phyloP scores from a whole-genome alignment of 108 stramenopile species.

The Cafeteria roenbergensis region DNA sequence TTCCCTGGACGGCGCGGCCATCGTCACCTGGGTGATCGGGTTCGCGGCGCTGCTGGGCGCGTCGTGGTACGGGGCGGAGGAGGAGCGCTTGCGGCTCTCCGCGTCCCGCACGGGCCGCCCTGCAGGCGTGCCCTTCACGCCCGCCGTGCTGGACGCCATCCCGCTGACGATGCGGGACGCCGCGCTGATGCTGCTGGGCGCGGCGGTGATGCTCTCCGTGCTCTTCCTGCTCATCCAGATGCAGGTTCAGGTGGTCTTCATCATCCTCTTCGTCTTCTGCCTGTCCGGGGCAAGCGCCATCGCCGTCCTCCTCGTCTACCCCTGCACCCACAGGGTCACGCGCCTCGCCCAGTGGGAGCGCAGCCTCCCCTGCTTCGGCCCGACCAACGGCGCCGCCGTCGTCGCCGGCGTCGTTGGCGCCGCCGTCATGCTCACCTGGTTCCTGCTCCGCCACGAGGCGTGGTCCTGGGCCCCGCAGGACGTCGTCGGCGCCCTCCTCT shows the following conservation, averaged over 20 bases:
- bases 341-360: not conserved
- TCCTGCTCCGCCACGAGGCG: not conserved
- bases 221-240: no score
- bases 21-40: not conserved
- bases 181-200: not conserved
- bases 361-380: not conserved
- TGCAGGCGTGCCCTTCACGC: not conserved
- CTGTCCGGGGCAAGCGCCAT: not conserved
- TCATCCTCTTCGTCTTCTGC: constrained; percentile 3
- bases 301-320: not conserved
- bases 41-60: not conserved
- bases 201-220: no score
- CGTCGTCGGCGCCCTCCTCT: constrained; percentile 7
- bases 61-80: not conserved
- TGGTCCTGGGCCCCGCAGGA: not conserved
- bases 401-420: not conserved
- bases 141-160: constrained; percentile 1
- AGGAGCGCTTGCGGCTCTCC: not conserved
- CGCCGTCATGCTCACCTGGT: not conserved
- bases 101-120: not conserved
- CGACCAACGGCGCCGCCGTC: not conserved
- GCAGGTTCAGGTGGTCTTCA: no score
- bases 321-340: not conserved
- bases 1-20: not conserved
- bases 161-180: not conserved